Evolutionary conservation across 23 red algal genomes (phyloP).

Genomic region (Chondrus crispus): DNA sequence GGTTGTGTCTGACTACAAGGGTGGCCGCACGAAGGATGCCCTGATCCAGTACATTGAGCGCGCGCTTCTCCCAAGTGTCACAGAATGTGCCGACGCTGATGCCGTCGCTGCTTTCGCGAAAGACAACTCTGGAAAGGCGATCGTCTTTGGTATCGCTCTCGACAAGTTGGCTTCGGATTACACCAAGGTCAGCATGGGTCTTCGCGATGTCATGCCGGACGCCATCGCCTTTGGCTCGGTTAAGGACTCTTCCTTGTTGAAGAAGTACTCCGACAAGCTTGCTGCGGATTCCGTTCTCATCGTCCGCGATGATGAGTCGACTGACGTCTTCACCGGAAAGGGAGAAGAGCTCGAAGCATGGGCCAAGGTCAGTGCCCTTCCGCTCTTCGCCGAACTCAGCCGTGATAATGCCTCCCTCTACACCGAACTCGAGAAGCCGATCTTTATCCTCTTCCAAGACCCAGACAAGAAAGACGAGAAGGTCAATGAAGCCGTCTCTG

Average conservation of each 20-base stretch:
- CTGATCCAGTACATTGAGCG: slow-evolving; percentile 68
- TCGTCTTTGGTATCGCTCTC: slow-evolving; percentile 4
- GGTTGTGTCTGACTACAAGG: slow-evolving; percentile 87
- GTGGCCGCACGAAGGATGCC: slow-evolving; percentile 80
- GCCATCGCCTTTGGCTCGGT: slow-evolving; percentile 60
- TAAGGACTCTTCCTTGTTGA: slow-evolving; percentile 5
- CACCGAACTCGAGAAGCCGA: slow-evolving; percentile 54
- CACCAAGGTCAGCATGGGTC: slow-evolving; percentile 52
- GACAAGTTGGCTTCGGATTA: slow-evolving; percentile 42
- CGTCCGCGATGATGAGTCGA: slow-evolving; percentile 24
- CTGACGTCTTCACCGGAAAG: slow-evolving; percentile 19
- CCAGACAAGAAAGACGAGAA: slow-evolving; percentile 44
- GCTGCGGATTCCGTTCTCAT: slow-evolving; percentile 43
- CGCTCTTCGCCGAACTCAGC: slow-evolving; percentile 61
- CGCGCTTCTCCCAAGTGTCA: slow-evolving; percentile 34
- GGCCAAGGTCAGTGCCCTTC: slow-evolving; percentile 20
- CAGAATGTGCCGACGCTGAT: slow-evolving; percentile 38
- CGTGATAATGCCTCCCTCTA: slow-evolving; percentile 69
- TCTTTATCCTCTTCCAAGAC: slow-evolving; percentile 75
- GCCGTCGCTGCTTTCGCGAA: slow-evolving; percentile 39
- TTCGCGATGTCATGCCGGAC: slow-evolving; percentile 64
- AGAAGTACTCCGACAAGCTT: slow-evolving; percentile 15
- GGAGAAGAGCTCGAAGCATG: slow-evolving; percentile 46
- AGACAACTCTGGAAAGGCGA: slow-evolving; percentile 50
- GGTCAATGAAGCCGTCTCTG: slow-evolving; percentile 25